Evolutionary conservation across 371 early-diverging fungal genomes (phyloP).

Genomic region (Lichtheimia corymbifera): DNA sequence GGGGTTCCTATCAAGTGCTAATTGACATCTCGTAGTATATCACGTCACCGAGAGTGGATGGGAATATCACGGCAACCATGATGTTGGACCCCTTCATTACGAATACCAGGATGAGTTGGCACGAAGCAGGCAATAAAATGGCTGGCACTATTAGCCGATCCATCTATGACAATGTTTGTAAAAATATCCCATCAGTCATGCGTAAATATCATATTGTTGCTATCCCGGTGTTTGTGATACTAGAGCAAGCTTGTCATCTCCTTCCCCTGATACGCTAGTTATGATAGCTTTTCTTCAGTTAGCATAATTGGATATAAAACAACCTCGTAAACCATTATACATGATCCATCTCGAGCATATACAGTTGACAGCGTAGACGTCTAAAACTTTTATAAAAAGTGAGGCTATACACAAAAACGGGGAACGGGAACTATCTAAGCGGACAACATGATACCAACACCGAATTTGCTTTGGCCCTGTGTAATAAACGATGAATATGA

Average conservation of each 20-base stretch:
- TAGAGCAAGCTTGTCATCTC: no score
- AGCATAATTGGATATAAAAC: no score
- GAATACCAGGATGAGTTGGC: conserved; percentile 61
- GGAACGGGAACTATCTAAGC: conserved; percentile 49
- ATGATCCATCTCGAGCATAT: no score
- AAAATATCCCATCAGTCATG: no score
- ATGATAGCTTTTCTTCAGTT: no score
- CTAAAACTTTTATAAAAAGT: conserved; percentile 1
- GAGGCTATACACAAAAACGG: conserved; percentile 4
- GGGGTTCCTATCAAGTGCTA: background rate
- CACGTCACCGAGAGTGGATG: conserved; percentile 93
- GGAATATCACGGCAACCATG: conserved; percentile 84
- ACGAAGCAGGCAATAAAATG: conserved; percentile 25
- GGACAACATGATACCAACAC: conserved; percentile 78
- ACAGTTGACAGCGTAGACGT: no score
- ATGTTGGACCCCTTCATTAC: conserved; percentile 89
- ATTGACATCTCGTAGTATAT: conserved; percentile 66
- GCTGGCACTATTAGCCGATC: no score
- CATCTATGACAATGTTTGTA: no score
- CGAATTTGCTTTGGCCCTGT: conserved; percentile 79
- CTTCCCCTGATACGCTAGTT: no score
- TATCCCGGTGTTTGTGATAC: no score
- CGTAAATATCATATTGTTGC: no score
- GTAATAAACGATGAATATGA: background rate
- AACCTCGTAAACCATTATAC: no score